Base-by-base conservation (phyloP, 805 yeast genomes). In the Candida tibetensis region DNA sequence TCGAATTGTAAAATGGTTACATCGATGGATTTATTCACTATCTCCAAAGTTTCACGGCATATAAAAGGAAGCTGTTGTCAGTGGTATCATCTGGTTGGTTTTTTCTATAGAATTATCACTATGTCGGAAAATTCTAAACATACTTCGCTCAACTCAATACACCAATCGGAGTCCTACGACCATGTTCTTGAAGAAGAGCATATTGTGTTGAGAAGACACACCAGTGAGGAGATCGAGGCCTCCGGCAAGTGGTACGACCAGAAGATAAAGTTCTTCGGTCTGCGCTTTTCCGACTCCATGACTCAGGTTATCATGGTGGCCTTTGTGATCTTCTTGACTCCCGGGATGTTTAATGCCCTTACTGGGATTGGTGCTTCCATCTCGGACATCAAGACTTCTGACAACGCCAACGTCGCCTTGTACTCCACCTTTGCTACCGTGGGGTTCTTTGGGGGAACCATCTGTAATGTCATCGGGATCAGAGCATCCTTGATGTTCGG, bases 391-490 rank as follows among this genome's bases (percentile, higher is more conserved):
- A 47, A 48, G 18, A 67, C 70, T 18, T 65, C 74, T 28, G 72
- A 72, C 47, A 66, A 74, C 47, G 72, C 80, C 14, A 65, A 64
- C 42, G 76, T 73, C 30, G 81, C 82, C 9, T 60, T 77, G 29
- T 69, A 77, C 53, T 64, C 73, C 30, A 72, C 78, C 1, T 78
- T 78, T 49, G 80, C 81, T 17, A 62, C 74, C 12, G 47, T 76
- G 41, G 82, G 82, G 10, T 75, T 77, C 55, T 69, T 77, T 44
- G 71, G 77, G 10, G 83, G 83, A 47, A 66, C 79, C 22, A 64
- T 77, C 34, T 66, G 74, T 55, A 77, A 77, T 59, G 50, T 56
- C 12, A 48, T 77, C 25, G 82, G 82, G 40, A 61, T 68, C 15
- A 60, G 67, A 44, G 55, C 58, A 17, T 60, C 71, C 38, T 60